Conservation (phyloP, 129 eudicot species). For the Flaveria trinervia region DNA sequence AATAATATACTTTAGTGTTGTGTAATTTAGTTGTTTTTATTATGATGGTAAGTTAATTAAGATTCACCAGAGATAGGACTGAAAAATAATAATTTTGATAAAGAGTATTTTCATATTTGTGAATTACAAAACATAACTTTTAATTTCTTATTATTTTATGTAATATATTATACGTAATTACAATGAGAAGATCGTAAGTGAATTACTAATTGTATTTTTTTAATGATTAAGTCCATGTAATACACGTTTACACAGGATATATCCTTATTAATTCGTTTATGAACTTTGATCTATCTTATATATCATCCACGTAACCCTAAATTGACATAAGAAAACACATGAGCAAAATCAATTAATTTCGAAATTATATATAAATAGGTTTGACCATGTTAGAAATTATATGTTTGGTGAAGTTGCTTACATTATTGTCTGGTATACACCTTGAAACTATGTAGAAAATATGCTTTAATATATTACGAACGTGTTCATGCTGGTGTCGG, state of each 20-base stretch:
- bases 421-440: constrained; percentile 31
- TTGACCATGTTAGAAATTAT: constrained; percentile 31
- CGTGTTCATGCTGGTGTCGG: constrained; percentile 31
- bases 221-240: no score
- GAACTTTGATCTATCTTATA: background rate
- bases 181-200: no score
- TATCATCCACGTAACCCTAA: constrained; percentile 25
- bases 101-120: no score
- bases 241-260: background rate
- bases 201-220: no score
- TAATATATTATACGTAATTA: no score
- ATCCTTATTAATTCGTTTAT: background rate
- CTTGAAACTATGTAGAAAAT: background rate
- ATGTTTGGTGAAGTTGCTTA: constrained; percentile 32
- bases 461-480: constrained; percentile 3
- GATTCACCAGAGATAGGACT: no score
- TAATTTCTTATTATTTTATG: no score
- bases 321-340: background rate
- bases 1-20: no score
- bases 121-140: no score
- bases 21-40: no score
- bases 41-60: no score
- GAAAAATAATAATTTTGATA: no score
- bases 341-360: background rate
- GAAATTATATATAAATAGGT: background rate